Percentiles rank a stretch among this genome's conserved stretches.
Evolutionary conservation across 495 filamentous ascomycete species (phyloP).

Genomic region (Penicillium samsonianum): DNA sequence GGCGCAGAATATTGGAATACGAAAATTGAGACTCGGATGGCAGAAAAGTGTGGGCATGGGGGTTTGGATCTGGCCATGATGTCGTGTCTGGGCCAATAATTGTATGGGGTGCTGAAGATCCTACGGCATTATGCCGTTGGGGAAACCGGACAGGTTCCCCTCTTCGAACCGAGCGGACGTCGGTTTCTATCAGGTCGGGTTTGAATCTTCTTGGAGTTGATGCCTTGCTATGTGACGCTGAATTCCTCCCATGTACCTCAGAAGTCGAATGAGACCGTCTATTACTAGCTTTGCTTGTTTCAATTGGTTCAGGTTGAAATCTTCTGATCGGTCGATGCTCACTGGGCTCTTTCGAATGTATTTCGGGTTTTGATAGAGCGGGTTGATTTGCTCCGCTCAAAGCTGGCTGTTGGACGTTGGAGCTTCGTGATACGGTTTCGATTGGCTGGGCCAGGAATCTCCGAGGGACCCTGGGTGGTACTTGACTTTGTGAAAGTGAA

Average conservation of each 20-base stretch:
- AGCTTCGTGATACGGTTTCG: conserved; percentile 63
- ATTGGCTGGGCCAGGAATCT: conserved; percentile 62
- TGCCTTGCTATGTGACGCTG: conserved; percentile 8
- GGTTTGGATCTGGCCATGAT: background rate
- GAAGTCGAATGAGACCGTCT: conserved; percentile 7
- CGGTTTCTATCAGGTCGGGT: conserved; percentile 61
- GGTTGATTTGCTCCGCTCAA: conserved; percentile 2
- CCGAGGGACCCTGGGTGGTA: conserved; percentile 10
- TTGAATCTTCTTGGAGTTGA: conserved; percentile 48
- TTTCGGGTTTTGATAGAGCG: conserved; percentile 11
- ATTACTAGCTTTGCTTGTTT: conserved; percentile 30
- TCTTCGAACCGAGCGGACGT: conserved; percentile 46
- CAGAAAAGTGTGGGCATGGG: conserved; percentile 1
- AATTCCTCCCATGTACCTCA: conserved; percentile 15
- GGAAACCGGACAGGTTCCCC: conserved; percentile 26
- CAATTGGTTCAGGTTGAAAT: conserved; percentile 33
- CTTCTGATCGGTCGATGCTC: conserved; percentile 19
- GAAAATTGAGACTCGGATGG: conserved; percentile 50
- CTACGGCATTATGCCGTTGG: conserved; percentile 18
- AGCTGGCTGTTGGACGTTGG: conserved; percentile 43
- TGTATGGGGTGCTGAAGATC: background rate
- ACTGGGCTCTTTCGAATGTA: conserved; percentile 4
- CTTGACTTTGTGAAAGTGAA: background rate
- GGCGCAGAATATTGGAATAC: conserved; percentile 43
- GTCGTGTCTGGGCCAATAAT: background rate